These are phyloP conservation scores for Phylloporus sp. DNA, from an alignment of 1,284 basidiomycete genomes.

Conservation along the genomic window DNA sequence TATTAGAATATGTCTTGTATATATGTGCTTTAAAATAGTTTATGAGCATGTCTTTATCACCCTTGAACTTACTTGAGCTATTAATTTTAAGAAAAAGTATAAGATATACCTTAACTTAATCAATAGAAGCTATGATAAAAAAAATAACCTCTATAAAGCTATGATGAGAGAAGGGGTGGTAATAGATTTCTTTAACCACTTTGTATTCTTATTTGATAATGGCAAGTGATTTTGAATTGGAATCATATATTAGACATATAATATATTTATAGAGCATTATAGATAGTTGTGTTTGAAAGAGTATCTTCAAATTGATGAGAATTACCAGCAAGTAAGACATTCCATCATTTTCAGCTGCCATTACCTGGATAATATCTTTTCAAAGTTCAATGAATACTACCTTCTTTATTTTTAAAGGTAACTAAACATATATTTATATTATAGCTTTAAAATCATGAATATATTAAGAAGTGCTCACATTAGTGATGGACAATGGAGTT, in stretches of 20 bases:
- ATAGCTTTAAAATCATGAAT: not conserved
- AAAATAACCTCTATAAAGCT: conserved; percentile 99
- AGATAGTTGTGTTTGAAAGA: conserved; percentile 97
- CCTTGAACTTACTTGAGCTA: conserved; percentile 51
- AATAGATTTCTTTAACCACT: conserved; percentile 98
- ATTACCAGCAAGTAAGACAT: conserved; percentile 81
- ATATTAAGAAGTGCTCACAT: conserved; percentile 42
- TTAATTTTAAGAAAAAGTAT: not conserved
- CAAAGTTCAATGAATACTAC: conserved; percentile 85
- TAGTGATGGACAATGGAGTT: conserved; percentile 49
- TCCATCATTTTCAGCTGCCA: conserved; percentile 86
- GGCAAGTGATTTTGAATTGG: conserved; percentile 89
- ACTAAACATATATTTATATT: conserved; percentile 40
- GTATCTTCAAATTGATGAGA: conserved; percentile 92
- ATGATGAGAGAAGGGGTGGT: conserved; percentile 93
- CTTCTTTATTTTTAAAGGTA: conserved; percentile 65
- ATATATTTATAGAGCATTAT: conserved; percentile 99
- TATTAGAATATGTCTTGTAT: conserved; percentile 74
- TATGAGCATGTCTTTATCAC: conserved; percentile 99
- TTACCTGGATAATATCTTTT: conserved; percentile 84
- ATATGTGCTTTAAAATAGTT: conserved; percentile 98
- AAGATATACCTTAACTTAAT: conserved; percentile 90
- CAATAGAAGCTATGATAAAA: conserved; percentile 95
- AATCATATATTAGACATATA: conserved; percentile 92
- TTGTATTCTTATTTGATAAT: conserved; percentile 96